These are phyloP conservation scores for Aspergillus sp. DNA, from an alignment of 2,329 filamentous ascomycete genomes.

Conservation along the genomic window DNA sequence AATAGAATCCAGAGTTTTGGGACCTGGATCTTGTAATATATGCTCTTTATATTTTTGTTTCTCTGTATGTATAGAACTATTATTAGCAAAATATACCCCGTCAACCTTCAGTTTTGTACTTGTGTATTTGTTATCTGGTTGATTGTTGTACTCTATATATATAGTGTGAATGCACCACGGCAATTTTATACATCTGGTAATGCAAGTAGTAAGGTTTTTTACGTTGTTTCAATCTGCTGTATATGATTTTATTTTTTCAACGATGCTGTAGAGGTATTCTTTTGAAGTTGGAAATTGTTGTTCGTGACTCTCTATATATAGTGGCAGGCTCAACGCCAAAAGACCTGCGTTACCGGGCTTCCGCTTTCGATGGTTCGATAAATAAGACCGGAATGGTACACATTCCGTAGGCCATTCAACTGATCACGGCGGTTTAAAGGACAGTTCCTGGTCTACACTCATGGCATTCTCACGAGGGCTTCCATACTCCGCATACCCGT, in stretches of 20 bases:
- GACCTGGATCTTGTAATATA: background rate
- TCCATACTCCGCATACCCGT: conserved; percentile 11
- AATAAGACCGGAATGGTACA: background rate
- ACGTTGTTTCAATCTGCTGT: background rate
- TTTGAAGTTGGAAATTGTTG: background rate
- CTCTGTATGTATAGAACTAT: background rate
- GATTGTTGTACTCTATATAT: background rate
- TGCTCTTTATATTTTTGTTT: background rate
- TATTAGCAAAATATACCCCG: background rate
- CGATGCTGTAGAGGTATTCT: background rate
- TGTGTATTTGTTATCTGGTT: background rate
- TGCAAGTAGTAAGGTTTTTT: background rate
- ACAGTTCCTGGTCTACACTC: background rate
- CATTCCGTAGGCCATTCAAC: background rate
- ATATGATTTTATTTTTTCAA: background rate
- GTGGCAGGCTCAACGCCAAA: background rate
- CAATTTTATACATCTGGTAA: background rate
- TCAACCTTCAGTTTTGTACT: too few relatives aligned
- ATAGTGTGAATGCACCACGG: background rate
- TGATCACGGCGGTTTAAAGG: background rate
- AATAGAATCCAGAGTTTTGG: conserved; percentile 14
- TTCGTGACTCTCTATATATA: conserved; percentile 13
- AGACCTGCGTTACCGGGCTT: conserved; percentile 8
- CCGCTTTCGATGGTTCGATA: conserved; percentile 13
- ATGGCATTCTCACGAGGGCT: conserved; percentile 8